These are phyloP conservation scores for Brachypodium distachyon DNA, from an alignment of 202 grass and related monocot species.

Conservation along the genomic window DNA sequence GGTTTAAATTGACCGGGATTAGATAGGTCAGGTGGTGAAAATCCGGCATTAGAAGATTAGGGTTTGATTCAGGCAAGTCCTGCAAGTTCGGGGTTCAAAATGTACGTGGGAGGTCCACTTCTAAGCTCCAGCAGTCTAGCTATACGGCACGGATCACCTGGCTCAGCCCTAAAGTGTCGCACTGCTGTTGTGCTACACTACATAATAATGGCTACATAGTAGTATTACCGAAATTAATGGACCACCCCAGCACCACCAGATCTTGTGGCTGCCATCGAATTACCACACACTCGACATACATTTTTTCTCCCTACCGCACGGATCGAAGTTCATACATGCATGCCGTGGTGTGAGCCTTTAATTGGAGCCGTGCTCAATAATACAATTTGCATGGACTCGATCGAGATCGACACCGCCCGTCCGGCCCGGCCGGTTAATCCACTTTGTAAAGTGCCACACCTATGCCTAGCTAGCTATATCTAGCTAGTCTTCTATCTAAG, in stretches of 20 bases:
- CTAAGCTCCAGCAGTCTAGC: no score
- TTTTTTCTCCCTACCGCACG: neutral
- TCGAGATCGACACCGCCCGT: neutral
- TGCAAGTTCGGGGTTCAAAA: no score
- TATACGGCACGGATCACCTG: no score
- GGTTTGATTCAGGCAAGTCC: no score
- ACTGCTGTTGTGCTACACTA: neutral
- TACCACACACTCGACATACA: conserved; percentile 23
- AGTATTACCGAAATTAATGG: neutral
- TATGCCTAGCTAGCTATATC: neutral
- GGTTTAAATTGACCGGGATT: no score
- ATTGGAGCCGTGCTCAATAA: neutral
- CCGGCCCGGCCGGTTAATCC: conserved; percentile 15
- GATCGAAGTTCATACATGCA: neutral
- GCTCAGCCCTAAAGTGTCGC: no score
- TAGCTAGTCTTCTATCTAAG: conserved; percentile 2
- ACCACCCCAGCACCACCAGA: conserved; percentile 29
- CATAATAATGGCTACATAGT: neutral
- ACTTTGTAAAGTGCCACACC: conserved; percentile 10
- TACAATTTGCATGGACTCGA: neutral
- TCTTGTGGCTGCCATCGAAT: conserved; percentile 34
- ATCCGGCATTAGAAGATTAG: no score
- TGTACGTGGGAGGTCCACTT: no score
- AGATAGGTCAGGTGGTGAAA: no score
- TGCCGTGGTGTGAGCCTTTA: neutral